Conservation (phyloP, 2,329 filamentous ascomycete genomes). For the Colletotrichum coccodes region DNA sequence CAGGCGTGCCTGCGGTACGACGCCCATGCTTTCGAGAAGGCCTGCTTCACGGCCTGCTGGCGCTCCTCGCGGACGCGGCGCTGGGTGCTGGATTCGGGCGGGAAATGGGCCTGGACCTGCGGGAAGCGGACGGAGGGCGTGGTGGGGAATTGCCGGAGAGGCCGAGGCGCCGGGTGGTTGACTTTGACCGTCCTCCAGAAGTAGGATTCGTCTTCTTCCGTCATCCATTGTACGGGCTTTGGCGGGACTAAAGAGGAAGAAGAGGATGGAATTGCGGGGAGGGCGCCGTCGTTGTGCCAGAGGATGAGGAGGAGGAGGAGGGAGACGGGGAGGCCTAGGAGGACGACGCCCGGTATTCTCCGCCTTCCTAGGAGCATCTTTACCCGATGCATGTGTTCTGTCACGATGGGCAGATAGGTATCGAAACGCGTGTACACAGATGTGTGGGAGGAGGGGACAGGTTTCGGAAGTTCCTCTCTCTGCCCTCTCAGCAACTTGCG, state of each 20-base stretch:
- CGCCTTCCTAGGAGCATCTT: neutral
- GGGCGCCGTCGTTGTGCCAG: constrained; percentile 15
- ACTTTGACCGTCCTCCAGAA: constrained; percentile 36
- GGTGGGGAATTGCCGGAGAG: constrained; percentile 44
- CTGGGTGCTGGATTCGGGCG: constrained; percentile 35
- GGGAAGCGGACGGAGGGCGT: constrained; percentile 41
- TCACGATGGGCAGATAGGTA: no score
- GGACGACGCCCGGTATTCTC: neutral
- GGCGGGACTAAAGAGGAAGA: neutral
- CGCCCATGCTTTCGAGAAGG: constrained; percentile 57
- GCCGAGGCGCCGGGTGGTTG: constrained; percentile 31
- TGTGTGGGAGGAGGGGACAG: no score
- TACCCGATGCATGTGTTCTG: neutral
- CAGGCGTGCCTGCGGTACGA: constrained; percentile 64
- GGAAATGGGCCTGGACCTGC: constrained; percentile 45
- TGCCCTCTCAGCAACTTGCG: no score
- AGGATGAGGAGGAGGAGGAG: constrained; percentile 13
- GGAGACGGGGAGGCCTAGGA: constrained; percentile 17
- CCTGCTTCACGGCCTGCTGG: constrained; percentile 49
- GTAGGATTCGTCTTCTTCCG: neutral
- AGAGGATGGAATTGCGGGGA: neutral
- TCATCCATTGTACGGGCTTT: constrained; percentile 8
- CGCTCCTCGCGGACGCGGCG: constrained; percentile 39
- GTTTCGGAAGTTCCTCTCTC: no score
- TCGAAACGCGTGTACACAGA: no score